Conservation (phyloP, 2,329 filamentous ascomycete genomes). For the Colletotrichum tofieldiae region DNA sequence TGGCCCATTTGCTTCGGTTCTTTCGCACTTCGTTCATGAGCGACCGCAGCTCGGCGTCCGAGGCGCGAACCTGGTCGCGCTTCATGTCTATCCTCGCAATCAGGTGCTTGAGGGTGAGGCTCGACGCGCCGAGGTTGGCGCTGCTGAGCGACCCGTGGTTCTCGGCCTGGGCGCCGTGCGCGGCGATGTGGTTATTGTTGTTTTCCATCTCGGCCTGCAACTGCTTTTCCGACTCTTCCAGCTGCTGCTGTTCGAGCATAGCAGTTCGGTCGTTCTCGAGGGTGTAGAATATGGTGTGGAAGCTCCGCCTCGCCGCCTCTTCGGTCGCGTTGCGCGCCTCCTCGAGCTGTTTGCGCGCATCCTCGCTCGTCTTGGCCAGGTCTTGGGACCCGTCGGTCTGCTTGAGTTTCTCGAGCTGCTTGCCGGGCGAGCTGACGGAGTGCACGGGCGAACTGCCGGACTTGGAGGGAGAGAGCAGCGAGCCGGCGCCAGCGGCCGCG, state of each 20-base stretch:
- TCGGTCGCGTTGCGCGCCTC: conserved; percentile 93
- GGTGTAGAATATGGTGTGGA: conserved; percentile 95
- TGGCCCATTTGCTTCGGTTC: conserved; percentile 98
- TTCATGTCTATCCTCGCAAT: conserved; percentile 97
- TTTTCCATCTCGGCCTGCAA: conserved; percentile 95
- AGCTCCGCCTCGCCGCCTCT: conserved; percentile 89
- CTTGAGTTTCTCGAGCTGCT: conserved; percentile 66
- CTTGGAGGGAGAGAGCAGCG: conserved; percentile 78
- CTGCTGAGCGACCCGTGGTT: conserved; percentile 92
- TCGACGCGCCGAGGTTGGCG: conserved; percentile 95
- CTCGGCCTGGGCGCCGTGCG: conserved; percentile 66
- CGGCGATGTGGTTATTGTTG: conserved; percentile 65
- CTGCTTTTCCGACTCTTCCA: conserved; percentile 96
- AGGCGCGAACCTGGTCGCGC: conserved; percentile 89
- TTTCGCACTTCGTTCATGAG: conserved; percentile 98
- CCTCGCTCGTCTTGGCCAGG: conserved; percentile 81
- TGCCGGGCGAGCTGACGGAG: conserved; percentile 74
- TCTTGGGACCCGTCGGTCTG: conserved; percentile 64
- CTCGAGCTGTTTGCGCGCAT: conserved; percentile 93
- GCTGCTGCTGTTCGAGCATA: conserved; percentile 97
- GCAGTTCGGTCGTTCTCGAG: conserved; percentile 95
- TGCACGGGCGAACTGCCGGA: conserved; percentile 78
- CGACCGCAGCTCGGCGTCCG: conserved; percentile 91
- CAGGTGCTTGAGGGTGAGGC: conserved; percentile 95
- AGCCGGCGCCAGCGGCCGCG: conserved; percentile 67